A percentile compares a stretch with the other conserved stretches of the same genome.
Conservation (phyloP, 257 asterid species). For the Echium plantagineum region DNA sequence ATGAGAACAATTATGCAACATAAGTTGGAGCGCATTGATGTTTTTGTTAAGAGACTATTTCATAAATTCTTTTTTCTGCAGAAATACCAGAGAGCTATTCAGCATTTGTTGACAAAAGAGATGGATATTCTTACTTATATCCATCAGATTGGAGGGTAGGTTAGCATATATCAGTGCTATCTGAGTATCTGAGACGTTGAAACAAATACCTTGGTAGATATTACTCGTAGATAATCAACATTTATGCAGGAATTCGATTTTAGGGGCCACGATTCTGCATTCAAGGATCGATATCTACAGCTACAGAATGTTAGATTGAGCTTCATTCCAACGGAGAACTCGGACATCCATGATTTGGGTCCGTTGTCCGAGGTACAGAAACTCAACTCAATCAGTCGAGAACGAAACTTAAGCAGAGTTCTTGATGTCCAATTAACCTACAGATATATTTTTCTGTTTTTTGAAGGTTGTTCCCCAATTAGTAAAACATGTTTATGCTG, state of each 20-base stretch:
- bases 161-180: too few species aligned
- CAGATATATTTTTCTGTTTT: background rate
- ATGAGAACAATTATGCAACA: too few species aligned
- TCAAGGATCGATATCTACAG: constrained; percentile 74
- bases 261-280: constrained; percentile 83
- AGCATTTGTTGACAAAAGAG: constrained; percentile 55
- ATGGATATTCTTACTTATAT: constrained; percentile 78
- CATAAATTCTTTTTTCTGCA: constrained; percentile 11
- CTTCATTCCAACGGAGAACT: constrained; percentile 61
- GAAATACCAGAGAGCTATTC: constrained; percentile 44
- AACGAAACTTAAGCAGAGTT: too few species aligned
- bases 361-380: constrained; percentile 57
- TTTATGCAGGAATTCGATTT: constrained; percentile 58
- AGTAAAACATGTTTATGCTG: constrained; percentile 48
- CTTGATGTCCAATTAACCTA: constrained; percentile 2
- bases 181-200: constrained; percentile 6
- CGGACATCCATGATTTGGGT: constrained; percentile 77
- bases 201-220: background rate
- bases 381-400: background rate
- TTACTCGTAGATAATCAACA: background rate
- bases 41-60: constrained; percentile 4
- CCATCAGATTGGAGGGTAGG: constrained; percentile 93
- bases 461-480: constrained; percentile 48
- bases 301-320: constrained; percentile 77
- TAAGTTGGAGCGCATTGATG: too few species aligned